Percentiles rank a stretch among this genome's conserved stretches.
Evolutionary conservation across 192 early-diverging fungal genomes (phyloP).

Genomic region (Paraglomus brasilianum): DNA sequence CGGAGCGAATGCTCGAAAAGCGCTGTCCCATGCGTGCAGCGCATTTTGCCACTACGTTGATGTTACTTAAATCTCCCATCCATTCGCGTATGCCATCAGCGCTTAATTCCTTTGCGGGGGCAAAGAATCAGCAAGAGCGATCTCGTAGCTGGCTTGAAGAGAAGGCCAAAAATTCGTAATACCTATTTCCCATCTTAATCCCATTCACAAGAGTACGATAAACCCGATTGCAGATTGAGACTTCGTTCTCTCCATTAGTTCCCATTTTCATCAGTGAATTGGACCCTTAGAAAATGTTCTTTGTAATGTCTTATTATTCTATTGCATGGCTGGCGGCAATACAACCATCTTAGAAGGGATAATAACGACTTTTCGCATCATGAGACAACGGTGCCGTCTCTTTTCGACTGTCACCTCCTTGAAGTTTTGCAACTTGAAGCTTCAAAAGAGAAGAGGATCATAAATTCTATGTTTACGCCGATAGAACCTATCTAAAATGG

Average conservation of each 20-base stretch:
- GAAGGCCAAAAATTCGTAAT: slow-evolving; percentile 64
- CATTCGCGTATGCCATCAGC: slow-evolving; percentile 54
- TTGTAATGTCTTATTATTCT: slow-evolving; percentile 65
- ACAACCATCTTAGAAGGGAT: slow-evolving; percentile 67
- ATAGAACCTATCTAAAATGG: slow-evolving; percentile 41
- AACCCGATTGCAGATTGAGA: slow-evolving; percentile 54
- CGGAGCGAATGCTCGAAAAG: slow-evolving; percentile 65
- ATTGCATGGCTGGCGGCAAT: slow-evolving; percentile 63
- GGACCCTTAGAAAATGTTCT: slow-evolving; percentile 68
- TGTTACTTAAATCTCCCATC: slow-evolving; percentile 72
- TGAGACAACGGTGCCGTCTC: slow-evolving; percentile 42
- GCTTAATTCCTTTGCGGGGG: slow-evolving; percentile 41
- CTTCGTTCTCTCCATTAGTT: slow-evolving; percentile 33
- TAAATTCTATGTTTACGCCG: slow-evolving; percentile 38
- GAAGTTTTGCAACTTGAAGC: slow-evolving; percentile 26
- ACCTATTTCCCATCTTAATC: slow-evolving; percentile 51
- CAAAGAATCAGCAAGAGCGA: slow-evolving; percentile 74
- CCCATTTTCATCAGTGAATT: slow-evolving; percentile 66
- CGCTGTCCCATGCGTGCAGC: slow-evolving; percentile 73
- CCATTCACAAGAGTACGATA: slow-evolving; percentile 47
- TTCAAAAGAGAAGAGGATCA: slow-evolving; percentile 38
- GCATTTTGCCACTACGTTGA: slow-evolving; percentile 65
- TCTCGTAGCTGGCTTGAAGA: slow-evolving; percentile 63
- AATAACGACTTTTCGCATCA: slow-evolving; percentile 56
- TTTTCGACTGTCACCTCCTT: slow-evolving; percentile 21